Evolutionary conservation across 2,329 filamentous ascomycete species (phyloP), one percentile per base, ranked within the genome.

Genomic region (Hirsutella rhossiliensis): DNA sequence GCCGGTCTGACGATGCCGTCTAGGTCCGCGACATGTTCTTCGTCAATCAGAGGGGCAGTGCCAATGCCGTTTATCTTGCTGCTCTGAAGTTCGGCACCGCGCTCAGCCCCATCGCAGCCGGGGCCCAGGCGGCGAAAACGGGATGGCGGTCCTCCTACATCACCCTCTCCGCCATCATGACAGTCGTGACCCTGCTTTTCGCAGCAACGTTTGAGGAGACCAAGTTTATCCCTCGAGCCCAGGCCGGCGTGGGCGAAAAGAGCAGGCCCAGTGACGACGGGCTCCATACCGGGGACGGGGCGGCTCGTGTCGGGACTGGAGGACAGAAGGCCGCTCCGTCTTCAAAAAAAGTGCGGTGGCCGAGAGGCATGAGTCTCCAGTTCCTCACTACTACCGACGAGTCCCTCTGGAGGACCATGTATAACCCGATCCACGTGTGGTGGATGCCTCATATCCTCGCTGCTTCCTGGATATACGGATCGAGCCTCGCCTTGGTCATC

Each of bases 361-460:
- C 39, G 23, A 40, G 27, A 29, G 28, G 19, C 37, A 28, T 46
- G 12, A 18, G 47, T 7, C 42, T 48, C 3, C 47, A 44, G 23
- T 27, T 56, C 2, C 5, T 45, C 0, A 59, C 56, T 0, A 48
- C 48, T 0, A 57, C 48, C 9, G 48, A 0, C 30, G 48, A 23
- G 49, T 58, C 31, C 39, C 45, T 18, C 41, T 54, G 9, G 42
- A 45, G 2, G 41, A 44, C 8, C 12, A 51, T 9, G 50, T 53
- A 19, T 15, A 50, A 34, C 48, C 55, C 56, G 46, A 1, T 49
- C 49, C 13, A 48, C 2, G 42, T 49, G 0, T 48, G 53, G 19
- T 49, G 44, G 0, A 63, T 69, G 12, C 66, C 66, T 1, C 62
- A 64, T 1, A 60, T 69, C 11, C 38, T 64, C 20, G 67, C 63